Evolutionary conservation across 148 eudicot species (phyloP).

Genomic region (Vaccinium corymbosum): DNA sequence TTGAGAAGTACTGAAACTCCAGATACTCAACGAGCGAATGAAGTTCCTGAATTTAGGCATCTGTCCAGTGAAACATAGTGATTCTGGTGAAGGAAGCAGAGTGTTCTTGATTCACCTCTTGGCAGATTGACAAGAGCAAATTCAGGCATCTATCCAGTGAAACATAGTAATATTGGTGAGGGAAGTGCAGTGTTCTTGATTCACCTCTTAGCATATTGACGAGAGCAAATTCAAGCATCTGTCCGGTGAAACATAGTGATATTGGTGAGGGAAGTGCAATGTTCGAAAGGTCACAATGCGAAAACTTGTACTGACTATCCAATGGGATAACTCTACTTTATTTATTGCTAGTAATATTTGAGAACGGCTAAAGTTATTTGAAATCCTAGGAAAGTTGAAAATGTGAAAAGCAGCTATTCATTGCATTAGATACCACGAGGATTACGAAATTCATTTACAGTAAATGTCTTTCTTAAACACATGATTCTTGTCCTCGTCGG

Average conservation of each 20-base stretch:
- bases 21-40: constrained; percentile 17
- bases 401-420: background rate
- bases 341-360: background rate
- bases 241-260: background rate
- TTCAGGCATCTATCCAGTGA: background rate
- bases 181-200: background rate
- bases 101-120: background rate
- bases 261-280: background rate
- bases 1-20: constrained; percentile 23
- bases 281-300: background rate
- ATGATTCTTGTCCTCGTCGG: background rate
- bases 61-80: background rate
- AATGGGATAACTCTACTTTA: background rate
- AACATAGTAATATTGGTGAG: background rate
- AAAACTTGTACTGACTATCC: background rate
- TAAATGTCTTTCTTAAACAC: too few relatives aligned
- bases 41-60: background rate
- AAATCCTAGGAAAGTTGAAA: background rate
- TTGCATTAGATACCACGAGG: constrained; percentile 8
- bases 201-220: too few relatives aligned
- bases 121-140: background rate
- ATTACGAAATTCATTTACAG: background rate
- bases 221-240: background rate
- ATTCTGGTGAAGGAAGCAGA: background rate
- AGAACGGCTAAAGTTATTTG: background rate